phyloP scores from a whole-genome alignment of 1,284 basidiomycete species.

The Boletellus dicymbophilus region DNA sequence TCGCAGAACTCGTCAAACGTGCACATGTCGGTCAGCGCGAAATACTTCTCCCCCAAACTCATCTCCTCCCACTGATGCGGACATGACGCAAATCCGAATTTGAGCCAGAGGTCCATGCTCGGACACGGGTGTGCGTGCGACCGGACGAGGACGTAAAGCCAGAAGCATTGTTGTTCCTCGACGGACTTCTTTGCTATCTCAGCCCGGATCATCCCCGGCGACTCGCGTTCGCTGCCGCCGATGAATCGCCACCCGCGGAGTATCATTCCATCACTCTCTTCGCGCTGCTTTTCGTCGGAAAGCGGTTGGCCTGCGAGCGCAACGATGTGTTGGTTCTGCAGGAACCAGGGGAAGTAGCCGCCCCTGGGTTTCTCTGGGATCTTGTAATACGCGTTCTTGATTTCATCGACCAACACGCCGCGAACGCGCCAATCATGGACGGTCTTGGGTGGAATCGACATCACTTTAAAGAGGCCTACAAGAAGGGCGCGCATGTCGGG shows the following conservation, averaged over 20 bases:
- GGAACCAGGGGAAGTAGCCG: slow-evolving; percentile 1
- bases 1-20: slow-evolving; percentile 5
- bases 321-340: slow-evolving; percentile 4
- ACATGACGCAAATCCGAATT: slow-evolving; percentile 2
- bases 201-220: not conserved
- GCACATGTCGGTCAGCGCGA: not conserved
- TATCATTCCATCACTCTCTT: not conserved
- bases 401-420: slow-evolving; percentile 4
- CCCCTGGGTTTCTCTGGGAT: not conserved
- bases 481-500: not conserved
- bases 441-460: not conserved
- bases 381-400: not conserved
- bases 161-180: not conserved
- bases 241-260: not conserved
- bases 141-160: not conserved
- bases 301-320: not conserved
- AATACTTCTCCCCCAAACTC: not conserved
- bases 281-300: not conserved
- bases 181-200: not conserved
- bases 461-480: not conserved
- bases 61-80: not conserved
- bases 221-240: not conserved
- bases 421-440: slow-evolving; percentile 6
- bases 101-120: not conserved
- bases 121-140: not conserved